These are phyloP conservation scores for Blastobotrys raffinosifermentans DNA, from an alignment of 1,139 yeast genomes.

Conservation along the genomic window DNA sequence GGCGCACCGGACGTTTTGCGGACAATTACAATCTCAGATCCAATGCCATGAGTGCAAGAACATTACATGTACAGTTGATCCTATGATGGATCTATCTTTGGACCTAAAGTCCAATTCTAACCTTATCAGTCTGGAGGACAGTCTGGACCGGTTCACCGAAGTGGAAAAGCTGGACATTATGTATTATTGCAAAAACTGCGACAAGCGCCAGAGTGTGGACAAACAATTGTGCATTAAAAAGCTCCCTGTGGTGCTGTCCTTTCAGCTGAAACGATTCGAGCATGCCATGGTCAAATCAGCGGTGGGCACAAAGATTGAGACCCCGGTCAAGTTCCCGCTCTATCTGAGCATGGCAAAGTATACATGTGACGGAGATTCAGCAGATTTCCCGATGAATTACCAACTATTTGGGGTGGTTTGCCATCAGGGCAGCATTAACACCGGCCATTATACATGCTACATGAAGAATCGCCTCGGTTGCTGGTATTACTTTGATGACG, in stretches of 20 bases:
- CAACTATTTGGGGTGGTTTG: conserved; percentile 83
- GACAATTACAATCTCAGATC: conserved; percentile 67
- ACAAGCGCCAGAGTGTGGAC: conserved; percentile 53
- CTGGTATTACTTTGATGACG: conserved; percentile 92
- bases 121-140: conserved; percentile 44
- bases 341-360: conserved; percentile 66
- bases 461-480: conserved; percentile 60
- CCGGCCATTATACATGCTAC: conserved; percentile 88
- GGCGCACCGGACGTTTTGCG: conserved; percentile 73
- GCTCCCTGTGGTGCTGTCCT: conserved; percentile 70
- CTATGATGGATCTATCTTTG: conserved; percentile 81
- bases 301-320: conserved; percentile 66
- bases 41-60: conserved; percentile 64
- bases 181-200: conserved; percentile 66
- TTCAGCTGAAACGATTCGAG: conserved; percentile 85
- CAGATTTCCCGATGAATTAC: conserved; percentile 41
- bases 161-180: conserved; percentile 69
- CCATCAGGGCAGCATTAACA: conserved; percentile 87
- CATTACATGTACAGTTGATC: conserved; percentile 69
- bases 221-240: conserved; percentile 64
- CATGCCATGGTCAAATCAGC: conserved; percentile 56
- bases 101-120: conserved; percentile 38
- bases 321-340: conserved; percentile 65
- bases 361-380: conserved; percentile 35
- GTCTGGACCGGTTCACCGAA: conserved; percentile 70